Evolutionary conservation across 2,329 filamentous ascomycete species (phyloP).

Genomic region (Rhytidhysteron rufulum): DNA sequence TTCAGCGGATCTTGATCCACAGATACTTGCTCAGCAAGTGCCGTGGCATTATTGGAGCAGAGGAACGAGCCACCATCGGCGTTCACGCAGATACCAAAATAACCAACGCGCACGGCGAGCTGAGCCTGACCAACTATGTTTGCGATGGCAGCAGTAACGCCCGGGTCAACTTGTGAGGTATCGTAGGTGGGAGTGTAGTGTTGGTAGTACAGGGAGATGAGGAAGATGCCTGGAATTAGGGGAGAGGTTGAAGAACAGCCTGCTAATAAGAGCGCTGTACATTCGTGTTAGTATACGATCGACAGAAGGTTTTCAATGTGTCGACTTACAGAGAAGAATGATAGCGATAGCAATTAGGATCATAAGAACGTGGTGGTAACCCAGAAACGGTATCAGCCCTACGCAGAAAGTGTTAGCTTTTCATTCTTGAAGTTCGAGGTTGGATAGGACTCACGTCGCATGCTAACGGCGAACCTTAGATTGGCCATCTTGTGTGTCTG

Average conservation of each 20-base stretch:
- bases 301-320: too few species aligned
- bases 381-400: slow-evolving; percentile 60
- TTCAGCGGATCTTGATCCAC: slow-evolving; percentile 95
- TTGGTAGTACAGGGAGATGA: slow-evolving; percentile 97
- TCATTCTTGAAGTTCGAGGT: slow-evolving; percentile 8
- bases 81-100: slow-evolving; percentile 96
- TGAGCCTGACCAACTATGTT: slow-evolving; percentile 84
- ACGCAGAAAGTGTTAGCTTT: slow-evolving; percentile 14
- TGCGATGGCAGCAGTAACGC: slow-evolving; percentile 76
- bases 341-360: slow-evolving; percentile 91
- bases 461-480: slow-evolving; percentile 48
- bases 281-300: too few species aligned
- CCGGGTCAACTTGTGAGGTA: slow-evolving; percentile 86
- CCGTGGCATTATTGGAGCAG: slow-evolving; percentile 95
- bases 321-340: slow-evolving; percentile 89
- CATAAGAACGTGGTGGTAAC: slow-evolving; percentile 89
- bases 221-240: slow-evolving; percentile 90
- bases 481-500: slow-evolving; percentile 42
- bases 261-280: slow-evolving; percentile 78
- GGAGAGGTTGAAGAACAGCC: slow-evolving; percentile 97
- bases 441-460: slow-evolving; percentile 40
- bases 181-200: slow-evolving; percentile 77
- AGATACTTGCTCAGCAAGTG: slow-evolving; percentile 81
- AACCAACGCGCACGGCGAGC: slow-evolving; percentile 88
- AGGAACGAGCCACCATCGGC: slow-evolving; percentile 86